Base-by-base conservation (phyloP, 352 stramenopile genomes). In the Globisporangium splendens region DNA sequence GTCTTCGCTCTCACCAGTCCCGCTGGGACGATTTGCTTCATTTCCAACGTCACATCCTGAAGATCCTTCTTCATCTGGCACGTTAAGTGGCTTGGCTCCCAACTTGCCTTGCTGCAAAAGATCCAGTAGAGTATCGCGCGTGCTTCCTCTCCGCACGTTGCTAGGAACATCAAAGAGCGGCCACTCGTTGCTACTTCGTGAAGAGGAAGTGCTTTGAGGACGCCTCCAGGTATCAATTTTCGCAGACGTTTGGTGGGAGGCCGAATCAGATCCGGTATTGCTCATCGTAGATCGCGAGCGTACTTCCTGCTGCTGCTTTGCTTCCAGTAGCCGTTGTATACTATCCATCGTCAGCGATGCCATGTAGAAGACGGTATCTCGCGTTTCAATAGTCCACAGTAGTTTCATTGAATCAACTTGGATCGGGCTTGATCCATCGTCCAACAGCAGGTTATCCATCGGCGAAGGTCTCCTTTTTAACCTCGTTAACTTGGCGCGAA, bases 391-490 rank as follows among this genome's bases (percentile, higher is more conserved):
- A 1, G 82, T 92, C 85, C 85, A 94, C 8, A 91, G 54, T 1
- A 94, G 59, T 50, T 86, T 88, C 78, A 92, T 89, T 0, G 83
- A 81, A 46, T 93, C 82, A 1, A 93, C 70, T 73, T 93, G 84
- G 31, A 93, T 91, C 1, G 84, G 84, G 38, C 78, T 75, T 0
- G 80, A 89, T 0, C 80, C 82, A 50, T 89, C 82, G 48, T 87
- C 86, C 1, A 88, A 43, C 14, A 89, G 64, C 17, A 89, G 63
- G 38, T 91, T 91, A 50, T 89, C 78, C 76, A 87, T 91, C 2
- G 78, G 87, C 1, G 77, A 69, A 20, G 78, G 81, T n/a, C 79
- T 63, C 13, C 69, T 72, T 49, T 90, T 92, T 8, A 92, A 61
- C 15, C 63, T 61, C 3, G 72, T 69, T 8, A 92, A 53, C 47